These are phyloP conservation scores for Ogataea paradorogensis DNA, from an alignment of 805 yeast species.

Conservation along the genomic window DNA sequence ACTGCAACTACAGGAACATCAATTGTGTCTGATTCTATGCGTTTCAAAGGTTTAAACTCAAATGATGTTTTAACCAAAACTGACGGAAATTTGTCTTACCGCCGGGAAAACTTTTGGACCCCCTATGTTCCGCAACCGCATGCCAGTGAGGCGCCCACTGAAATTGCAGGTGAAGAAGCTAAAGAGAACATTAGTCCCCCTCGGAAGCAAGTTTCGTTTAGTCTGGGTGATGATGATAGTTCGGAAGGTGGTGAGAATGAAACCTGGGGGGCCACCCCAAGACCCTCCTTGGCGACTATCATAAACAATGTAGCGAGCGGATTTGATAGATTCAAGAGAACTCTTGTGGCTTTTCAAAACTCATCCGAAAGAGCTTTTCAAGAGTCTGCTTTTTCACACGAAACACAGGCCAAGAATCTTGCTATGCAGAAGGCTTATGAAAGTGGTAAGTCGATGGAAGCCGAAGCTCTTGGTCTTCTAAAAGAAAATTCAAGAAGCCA, in stretches of 20 bases:
- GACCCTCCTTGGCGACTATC: no score
- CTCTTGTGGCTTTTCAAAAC: background rate
- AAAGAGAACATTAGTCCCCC: background rate
- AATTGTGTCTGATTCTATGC: background rate
- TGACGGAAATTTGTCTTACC: no score
- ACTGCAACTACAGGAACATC: background rate
- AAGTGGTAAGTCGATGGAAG: background rate
- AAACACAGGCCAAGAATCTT: background rate
- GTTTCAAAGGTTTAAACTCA: background rate
- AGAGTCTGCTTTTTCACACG: background rate
- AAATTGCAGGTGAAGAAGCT: no score
- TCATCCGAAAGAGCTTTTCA: background rate
- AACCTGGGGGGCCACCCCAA: no score
- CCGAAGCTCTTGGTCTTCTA: background rate
- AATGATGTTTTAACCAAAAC: background rate
- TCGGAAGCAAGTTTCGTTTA: background rate
- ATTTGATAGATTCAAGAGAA: background rate
- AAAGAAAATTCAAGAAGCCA: background rate
- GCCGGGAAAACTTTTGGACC: background rate
- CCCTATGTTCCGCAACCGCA: background rate
- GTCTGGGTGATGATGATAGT: background rate
- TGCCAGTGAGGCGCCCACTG: background rate
- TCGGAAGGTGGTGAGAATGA: background rate
- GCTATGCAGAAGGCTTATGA: background rate
- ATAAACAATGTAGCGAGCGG: background rate